Evolutionary conservation across 305 asterid species (phyloP), one percentile per base, ranked within the genome.

Genomic region (Salvia sclarea): DNA sequence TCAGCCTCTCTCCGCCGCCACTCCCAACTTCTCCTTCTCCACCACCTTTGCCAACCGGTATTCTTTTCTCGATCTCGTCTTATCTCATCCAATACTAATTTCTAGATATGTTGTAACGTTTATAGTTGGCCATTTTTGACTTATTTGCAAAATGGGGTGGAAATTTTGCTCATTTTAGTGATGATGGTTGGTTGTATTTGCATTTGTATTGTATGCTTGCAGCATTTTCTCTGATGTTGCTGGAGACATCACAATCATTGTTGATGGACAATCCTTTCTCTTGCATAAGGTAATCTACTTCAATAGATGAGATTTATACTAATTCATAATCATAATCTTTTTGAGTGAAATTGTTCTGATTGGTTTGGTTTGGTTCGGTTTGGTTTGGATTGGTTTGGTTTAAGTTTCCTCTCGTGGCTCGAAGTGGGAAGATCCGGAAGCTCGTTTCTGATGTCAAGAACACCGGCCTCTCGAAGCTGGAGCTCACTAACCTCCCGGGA

Each of bases 201-300:
- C 56, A 24, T 21, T 54, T 24, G 8, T 75, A n/a, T n/a, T n/a
- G n/a, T n/a, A n/a, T n/a, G n/a, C n/a, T n/a, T n/a, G 83, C 88
- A 88, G 90, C 45, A 82, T 86, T 64, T 88, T 85, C 80, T 85
- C 90, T 18, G 88, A 88, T 70, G 92, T 88, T 74, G 88, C 86
- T 21, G 88, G 95, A 49, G 92, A 86, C 80, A 82, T 88, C 66
- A 88, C 88, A 2, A 74, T 85, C 45, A 60, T 81, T 66, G 86
- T 81, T 47, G 75, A 76, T 44, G 87, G 85, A 71, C 83, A 82
- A 73, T 81, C 90, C 28, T 85, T 88, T 76, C 83, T 82, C 54
- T 70, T 88, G 68, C 95, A 88, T 57, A 85, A 88, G 91, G 95
- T 88, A 82, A 14, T 18, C 31, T 1, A 25, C 31, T 4, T 1